Evolutionary conservation across 805 yeast species (phyloP), one percentile per base, ranked within the genome.

Genomic region (Saccharomycopsis vini): DNA sequence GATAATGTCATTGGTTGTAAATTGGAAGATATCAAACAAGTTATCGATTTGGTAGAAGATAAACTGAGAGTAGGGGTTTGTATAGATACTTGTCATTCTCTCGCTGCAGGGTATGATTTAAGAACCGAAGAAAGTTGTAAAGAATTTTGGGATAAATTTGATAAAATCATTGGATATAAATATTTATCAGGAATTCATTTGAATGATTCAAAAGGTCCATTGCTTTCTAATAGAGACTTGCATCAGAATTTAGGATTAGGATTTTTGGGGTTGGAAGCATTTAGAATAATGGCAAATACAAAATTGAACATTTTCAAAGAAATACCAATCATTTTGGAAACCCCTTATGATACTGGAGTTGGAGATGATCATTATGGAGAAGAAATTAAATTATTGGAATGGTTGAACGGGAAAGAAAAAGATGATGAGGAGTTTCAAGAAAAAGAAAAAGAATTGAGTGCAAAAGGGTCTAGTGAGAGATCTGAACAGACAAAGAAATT

Each of bases 71-170:
- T 92, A n/a, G 97, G 98, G 3, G 95, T 92, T 1, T 92, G 98
- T 59, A 71, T 92, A 13, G 98, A 92, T 60, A 92, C 97, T 0
- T 92, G 98, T 59, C 98, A 92, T 61, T 71, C 95, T 0, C 88
- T 85, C 67, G 96, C 97, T 1, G 95, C 97, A 1, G 98, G 98
- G 1, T 89, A 85, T 59, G 97, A 92, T 57, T 71, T 92, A 37
- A 63, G 79, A n/a, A 71, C 72, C 15, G 72, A 71, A 46, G 76
- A 69, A 24, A 58, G 64, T 12, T 84, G 79, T 63, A 67, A 69
- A 7, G 62, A 63, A 36, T 89, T 92, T 60, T 83, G 96, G 94
- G 60, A 66, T 4, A 63, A 77, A 32, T 92, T 84, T 61, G 97
- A 89, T 56, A 59, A 68, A 5, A 67, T 71, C 5, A 69, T 92